Conservation (phyloP, 768 basidiomycete genomes). For the Psilocybe tampanensis region DNA sequence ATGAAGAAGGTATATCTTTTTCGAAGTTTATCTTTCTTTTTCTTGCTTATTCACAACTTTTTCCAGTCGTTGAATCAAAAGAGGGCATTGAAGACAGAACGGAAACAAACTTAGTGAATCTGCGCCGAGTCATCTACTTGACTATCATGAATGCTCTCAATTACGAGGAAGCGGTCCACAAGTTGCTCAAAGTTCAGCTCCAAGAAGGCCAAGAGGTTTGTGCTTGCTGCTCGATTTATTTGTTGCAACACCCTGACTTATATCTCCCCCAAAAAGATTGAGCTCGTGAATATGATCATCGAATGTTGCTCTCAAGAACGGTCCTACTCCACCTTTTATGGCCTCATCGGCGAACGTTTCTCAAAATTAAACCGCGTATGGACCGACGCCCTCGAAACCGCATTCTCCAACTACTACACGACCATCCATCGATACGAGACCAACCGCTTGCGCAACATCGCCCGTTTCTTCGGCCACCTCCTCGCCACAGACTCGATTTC, state of each 20-base stretch:
- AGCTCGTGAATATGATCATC: slow-evolving; percentile 97
- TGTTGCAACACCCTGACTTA: neutral
- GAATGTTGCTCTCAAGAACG: slow-evolving; percentile 99
- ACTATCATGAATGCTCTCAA: slow-evolving; percentile 99
- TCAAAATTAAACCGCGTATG: slow-evolving; percentile 95
- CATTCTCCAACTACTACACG: slow-evolving; percentile 88
- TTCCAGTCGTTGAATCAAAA: slow-evolving; percentile 69
- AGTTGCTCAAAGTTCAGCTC: slow-evolving; percentile 90
- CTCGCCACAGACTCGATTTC: slow-evolving; percentile 85
- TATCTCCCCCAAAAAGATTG: slow-evolving; percentile 61
- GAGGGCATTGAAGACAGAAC: slow-evolving; percentile 94
- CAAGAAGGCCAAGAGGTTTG: slow-evolving; percentile 92
- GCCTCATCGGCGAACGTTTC: slow-evolving; percentile 94
- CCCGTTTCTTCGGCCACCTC: slow-evolving; percentile 94
- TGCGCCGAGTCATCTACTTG: slow-evolving; percentile 91
- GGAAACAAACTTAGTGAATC: slow-evolving; percentile 93
- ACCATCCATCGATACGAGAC: slow-evolving; percentile 99
- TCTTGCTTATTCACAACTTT: neutral
- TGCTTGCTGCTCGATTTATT: neutral
- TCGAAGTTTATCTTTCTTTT: neutral
- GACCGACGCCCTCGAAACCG: slow-evolving; percentile 86
- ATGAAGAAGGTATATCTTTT: slow-evolving; percentile 39
- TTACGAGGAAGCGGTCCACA: slow-evolving; percentile 99
- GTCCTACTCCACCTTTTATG: slow-evolving; percentile 97
- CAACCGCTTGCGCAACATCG: slow-evolving; percentile 96